Conservation (phyloP, 306 rosid species). For the Medicago arabica region DNA sequence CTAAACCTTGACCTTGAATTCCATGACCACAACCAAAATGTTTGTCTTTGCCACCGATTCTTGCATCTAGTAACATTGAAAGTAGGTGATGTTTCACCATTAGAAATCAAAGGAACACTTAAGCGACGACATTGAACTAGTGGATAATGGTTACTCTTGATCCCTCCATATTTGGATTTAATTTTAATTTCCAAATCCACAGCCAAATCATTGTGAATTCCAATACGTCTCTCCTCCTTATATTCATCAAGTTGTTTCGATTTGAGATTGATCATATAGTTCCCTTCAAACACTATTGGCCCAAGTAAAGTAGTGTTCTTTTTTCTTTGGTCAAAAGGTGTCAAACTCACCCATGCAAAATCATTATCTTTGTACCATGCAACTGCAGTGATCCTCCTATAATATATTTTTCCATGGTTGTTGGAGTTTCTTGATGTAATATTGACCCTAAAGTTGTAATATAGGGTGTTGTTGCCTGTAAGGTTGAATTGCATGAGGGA, state of each 20-base stretch:
- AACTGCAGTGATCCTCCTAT: conserved; percentile 24
- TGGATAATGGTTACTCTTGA: background rate
- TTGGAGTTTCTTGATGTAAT: conserved; percentile 43
- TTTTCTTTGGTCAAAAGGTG: conserved; percentile 52
- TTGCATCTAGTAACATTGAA: too few relatives aligned
- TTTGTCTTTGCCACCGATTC: too few relatives aligned
- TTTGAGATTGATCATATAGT: background rate
- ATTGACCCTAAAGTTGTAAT: conserved; percentile 39
- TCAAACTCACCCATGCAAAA: conserved; percentile 2
- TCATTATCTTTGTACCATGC: conserved; percentile 42
- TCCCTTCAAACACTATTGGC: conserved; percentile 33
- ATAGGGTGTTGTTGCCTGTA: conserved; percentile 40
- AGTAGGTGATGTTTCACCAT: too few relatives aligned
- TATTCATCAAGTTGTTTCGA: conserved; percentile 39
- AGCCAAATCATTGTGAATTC: conserved; percentile 37
- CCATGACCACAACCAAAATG: too few relatives aligned
- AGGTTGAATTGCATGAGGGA: conserved; percentile 44
- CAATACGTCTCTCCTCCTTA: conserved; percentile 27
- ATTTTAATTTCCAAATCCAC: conserved; percentile 41
- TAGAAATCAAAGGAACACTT: too few relatives aligned
- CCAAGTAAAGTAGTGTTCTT: conserved; percentile 35
- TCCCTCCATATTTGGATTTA: conserved; percentile 16
- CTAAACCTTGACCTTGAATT: too few relatives aligned
- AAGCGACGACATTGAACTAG: conserved; percentile 31
- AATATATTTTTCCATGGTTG: conserved; percentile 28